Evolutionary conservation across 768 basidiomycete species (phyloP).

Genomic region (Boletus barrowsii): DNA sequence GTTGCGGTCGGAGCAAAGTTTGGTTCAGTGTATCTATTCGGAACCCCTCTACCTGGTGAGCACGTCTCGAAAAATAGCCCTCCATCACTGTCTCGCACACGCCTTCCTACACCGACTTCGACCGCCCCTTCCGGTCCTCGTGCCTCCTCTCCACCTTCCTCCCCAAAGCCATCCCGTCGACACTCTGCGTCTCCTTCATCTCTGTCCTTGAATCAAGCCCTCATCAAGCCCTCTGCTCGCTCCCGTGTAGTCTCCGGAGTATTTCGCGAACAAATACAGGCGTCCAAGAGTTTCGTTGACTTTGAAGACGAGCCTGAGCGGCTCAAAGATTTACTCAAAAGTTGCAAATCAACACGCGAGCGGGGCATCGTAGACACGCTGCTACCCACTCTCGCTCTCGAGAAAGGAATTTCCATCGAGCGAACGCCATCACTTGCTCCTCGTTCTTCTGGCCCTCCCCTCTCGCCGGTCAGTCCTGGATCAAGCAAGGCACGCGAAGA

Average conservation of each 20-base stretch:
- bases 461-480: slow-evolving; percentile 13
- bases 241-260: slow-evolving; percentile 71
- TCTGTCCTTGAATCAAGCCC: slow-evolving; percentile 34
- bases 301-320: slow-evolving; percentile 78
- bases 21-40: slow-evolving; percentile 30
- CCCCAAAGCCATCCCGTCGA: slow-evolving; percentile 25
- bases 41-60: slow-evolving; percentile 24
- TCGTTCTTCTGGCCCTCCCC: slow-evolving; percentile 5
- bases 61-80: slow-evolving; percentile 3
- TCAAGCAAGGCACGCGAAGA: slow-evolving; percentile 26
- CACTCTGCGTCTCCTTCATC: slow-evolving; percentile 39
- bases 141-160: slow-evolving; percentile 19
- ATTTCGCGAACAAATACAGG: slow-evolving; percentile 67
- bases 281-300: slow-evolving; percentile 76
- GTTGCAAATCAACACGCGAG: slow-evolving; percentile 32
- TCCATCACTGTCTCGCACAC: slow-evolving; percentile 14
- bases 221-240: slow-evolving; percentile 54
- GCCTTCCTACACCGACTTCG: neutral
- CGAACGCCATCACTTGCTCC: slow-evolving; percentile 12
- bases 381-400: slow-evolving; percentile 29
- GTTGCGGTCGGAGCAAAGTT: slow-evolving; percentile 20
- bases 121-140: slow-evolving; percentile 7
- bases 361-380: slow-evolving; percentile 32
- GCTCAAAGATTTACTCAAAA: slow-evolving; percentile 70
- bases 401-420: slow-evolving; percentile 27